Base-by-base conservation (phyloP, 495 filamentous ascomycete genomes). In the Xylaria longipes region DNA sequence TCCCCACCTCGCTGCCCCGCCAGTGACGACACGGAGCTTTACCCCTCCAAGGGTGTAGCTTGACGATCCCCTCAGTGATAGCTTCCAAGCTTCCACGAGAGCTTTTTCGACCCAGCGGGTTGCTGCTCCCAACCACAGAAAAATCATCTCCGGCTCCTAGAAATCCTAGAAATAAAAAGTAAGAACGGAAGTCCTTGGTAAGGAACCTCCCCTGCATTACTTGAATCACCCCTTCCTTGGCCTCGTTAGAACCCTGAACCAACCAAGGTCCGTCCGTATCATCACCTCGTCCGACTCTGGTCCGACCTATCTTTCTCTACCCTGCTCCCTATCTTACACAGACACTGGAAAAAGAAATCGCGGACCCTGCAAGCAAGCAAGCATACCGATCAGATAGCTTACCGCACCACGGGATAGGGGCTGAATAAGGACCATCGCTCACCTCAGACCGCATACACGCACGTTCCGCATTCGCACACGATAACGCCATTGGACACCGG, bases 11-110 rank as follows among this genome's bases (percentile, higher is more conserved):
- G 14, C 0, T 33, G 17, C 66, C 66, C 66, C 66, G 41, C 54
- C 43, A 31, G 41, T 69, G 66, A 69, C 66, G 66, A 69, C 66
- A 69, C 41, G 22, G 27, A 39, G 41, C 56, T 58, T 69, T 69
- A 39, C 66, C 66, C 66, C 66, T 69, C 66, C 56, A 61, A 69
- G 56, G 3, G 45, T 60, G 17, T 41, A 35, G 33, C 66, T 69
- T 15, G 66, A 69, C 37, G 66, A 69, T 69, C 66, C 66, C 33
- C 17, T 37, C 29, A 12, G 43, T 17, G 29, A 65, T 48, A 67
- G 48, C 65, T 67, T 22, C 63, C 15, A 33, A 56, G 12, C 45
- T 31, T 50, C 45, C 29, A 52, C 45, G 4, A 35, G 45, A 65
- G 63, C 43, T 35, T n/a, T 33, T 20, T 37, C 60, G 37, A 39